These are phyloP conservation scores for Starmerella kuoi DNA, from an alignment of 805 yeast genomes.

Conservation along the genomic window DNA sequence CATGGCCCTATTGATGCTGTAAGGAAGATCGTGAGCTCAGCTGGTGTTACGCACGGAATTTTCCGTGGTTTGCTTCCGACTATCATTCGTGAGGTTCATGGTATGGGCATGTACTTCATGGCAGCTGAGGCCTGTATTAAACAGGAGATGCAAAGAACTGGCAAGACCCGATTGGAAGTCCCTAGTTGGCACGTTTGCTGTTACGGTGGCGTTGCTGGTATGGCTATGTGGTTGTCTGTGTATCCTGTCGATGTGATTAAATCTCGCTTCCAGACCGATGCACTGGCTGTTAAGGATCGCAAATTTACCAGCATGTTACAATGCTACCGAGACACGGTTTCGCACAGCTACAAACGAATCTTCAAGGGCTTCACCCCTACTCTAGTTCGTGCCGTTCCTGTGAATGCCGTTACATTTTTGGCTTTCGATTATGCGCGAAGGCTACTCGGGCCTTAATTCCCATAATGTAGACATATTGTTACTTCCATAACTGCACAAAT, in stretches of 20 bases:
- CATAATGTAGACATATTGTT: no score
- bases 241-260: slow-evolving; percentile 90
- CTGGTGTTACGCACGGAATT: slow-evolving; percentile 47
- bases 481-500: no score
- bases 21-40: slow-evolving; percentile 40
- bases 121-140: slow-evolving; percentile 83
- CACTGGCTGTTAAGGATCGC: slow-evolving; percentile 46
- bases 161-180: slow-evolving; percentile 51
- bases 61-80: slow-evolving; percentile 80
- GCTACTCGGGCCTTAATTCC: slow-evolving; percentile 22
- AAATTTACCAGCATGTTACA: slow-evolving; percentile 45
- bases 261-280: slow-evolving; percentile 73
- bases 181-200: slow-evolving; percentile 79
- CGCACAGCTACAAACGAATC: slow-evolving; percentile 40
- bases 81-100: slow-evolving; percentile 69
- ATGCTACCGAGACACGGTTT: slow-evolving; percentile 45
- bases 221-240: slow-evolving; percentile 69
- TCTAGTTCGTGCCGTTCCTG: slow-evolving; percentile 92
- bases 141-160: slow-evolving; percentile 40
- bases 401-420: slow-evolving; percentile 91
- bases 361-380: slow-evolving; percentile 90
- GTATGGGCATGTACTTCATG: slow-evolving; percentile 74
- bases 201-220: slow-evolving; percentile 87
- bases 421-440: slow-evolving; percentile 77
- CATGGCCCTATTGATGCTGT: slow-evolving; percentile 68